A percentile compares a stretch with the other conserved stretches of the same genome.
phyloP scores from a whole-genome alignment of 2,329 filamentous ascomycete species.

The Colletotrichum magnum region DNA sequence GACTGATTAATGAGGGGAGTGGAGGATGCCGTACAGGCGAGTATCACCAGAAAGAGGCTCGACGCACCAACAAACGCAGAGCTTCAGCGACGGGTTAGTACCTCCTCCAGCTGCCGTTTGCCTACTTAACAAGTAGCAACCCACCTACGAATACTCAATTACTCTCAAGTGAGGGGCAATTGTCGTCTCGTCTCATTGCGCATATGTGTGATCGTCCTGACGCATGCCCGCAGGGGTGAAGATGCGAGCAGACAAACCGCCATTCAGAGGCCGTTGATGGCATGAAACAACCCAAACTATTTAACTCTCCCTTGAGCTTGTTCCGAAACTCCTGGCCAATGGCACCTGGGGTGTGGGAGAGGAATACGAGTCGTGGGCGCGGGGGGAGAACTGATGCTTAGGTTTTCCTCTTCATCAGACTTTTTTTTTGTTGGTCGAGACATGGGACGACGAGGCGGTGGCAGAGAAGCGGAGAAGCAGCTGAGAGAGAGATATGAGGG shows the following conservation, averaged over 20 bases:
- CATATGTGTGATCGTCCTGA: slow-evolving; percentile 6
- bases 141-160: too few species aligned
- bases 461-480: slow-evolving; percentile 7
- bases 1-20: background rate
- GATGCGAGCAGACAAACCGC: slow-evolving; percentile 1
- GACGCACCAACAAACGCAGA: background rate
- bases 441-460: slow-evolving; percentile 33
- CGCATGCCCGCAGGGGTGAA: background rate
- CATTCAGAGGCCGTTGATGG: slow-evolving; percentile 22
- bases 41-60: background rate
- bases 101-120: too few species aligned
- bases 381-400: slow-evolving; percentile 7
- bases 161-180: slow-evolving; percentile 22
- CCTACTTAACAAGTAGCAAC: too few species aligned
- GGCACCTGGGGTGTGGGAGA: background rate
- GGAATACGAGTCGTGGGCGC: slow-evolving; percentile 28
- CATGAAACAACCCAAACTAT: slow-evolving; percentile 37
- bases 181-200: slow-evolving; percentile 13
- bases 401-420: too few species aligned
- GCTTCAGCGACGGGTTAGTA: too few species aligned
- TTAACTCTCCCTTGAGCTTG: slow-evolving; percentile 29
- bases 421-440: slow-evolving; percentile 3
- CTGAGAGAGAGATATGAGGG: too few species aligned
- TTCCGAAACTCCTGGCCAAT: slow-evolving; percentile 28
- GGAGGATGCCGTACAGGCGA: background rate